Evolutionary conservation across 306 rosid genomes (phyloP).

Genomic region (Ziziphus jujuba): DNA sequence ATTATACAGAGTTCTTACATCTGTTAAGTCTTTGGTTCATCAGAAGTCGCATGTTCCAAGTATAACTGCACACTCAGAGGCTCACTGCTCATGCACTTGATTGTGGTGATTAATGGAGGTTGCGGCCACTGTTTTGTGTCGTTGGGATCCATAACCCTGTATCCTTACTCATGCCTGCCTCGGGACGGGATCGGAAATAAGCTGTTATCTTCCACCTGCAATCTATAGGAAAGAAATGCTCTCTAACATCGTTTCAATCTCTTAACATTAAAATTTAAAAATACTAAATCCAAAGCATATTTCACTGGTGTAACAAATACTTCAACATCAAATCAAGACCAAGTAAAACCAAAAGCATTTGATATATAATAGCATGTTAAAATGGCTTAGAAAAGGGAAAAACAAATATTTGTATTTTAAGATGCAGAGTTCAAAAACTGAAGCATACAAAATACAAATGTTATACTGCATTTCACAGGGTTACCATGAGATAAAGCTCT

Average conservation of each 20-base stretch:
- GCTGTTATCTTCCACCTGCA: conserved; percentile 77
- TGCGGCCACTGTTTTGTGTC: conserved; percentile 84
- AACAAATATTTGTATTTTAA: background rate
- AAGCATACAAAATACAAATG: background rate
- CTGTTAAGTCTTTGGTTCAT: conserved; percentile 39
- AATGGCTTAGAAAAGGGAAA: background rate
- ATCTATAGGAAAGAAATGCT: background rate
- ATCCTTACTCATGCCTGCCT: conserved; percentile 50
- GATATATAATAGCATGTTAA: conserved; percentile 11
- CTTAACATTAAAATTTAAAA: background rate
- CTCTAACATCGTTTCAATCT: background rate
- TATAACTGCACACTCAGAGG: conserved; percentile 76
- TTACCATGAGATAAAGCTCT: conserved; percentile 65
- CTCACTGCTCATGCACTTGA: conserved; percentile 26
- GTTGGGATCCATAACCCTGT: conserved; percentile 74
- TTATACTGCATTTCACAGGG: background rate
- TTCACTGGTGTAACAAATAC: conserved; percentile 14
- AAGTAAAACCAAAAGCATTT: conserved; percentile 11
- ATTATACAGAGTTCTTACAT: too few relatives aligned
- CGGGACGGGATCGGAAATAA: conserved; percentile 65
- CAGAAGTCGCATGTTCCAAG: conserved; percentile 72
- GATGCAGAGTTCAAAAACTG: background rate
- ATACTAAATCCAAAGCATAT: conserved; percentile 20
- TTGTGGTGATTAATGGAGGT: conserved; percentile 42
- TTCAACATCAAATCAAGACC: background rate